These are phyloP conservation scores for Vigna radiata DNA, from an alignment of 306 rosid species.

Conservation along the genomic window DNA sequence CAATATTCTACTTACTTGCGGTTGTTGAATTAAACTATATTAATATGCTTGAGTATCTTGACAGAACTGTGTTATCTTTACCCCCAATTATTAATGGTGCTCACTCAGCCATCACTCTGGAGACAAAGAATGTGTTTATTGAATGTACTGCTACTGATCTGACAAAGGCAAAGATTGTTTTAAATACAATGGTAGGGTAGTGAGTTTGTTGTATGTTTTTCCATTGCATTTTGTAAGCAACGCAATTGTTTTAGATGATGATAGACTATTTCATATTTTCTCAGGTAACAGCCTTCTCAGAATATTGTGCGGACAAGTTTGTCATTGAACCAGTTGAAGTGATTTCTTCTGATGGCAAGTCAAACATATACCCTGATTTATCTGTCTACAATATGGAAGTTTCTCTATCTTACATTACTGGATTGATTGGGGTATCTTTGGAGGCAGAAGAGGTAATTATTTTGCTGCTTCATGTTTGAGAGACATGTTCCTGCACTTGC, in stretches of 20 bases:
- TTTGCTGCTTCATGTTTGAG: constrained; percentile 21
- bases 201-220: constrained; percentile 30
- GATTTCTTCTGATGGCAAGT: constrained; percentile 72
- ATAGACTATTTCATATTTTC: constrained; percentile 41
- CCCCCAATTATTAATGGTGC: constrained; percentile 97
- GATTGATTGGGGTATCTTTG: constrained; percentile 77
- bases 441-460: constrained; percentile 76
- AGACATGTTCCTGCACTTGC: background rate
- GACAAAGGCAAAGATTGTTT: constrained; percentile 93
- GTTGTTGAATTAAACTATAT: constrained; percentile 33
- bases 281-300: constrained; percentile 83
- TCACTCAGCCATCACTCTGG: constrained; percentile 86
- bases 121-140: constrained; percentile 83
- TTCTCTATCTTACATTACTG: constrained; percentile 72
- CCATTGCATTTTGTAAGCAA: constrained; percentile 29
- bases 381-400: constrained; percentile 87
- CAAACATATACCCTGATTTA: constrained; percentile 79
- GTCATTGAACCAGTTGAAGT: constrained; percentile 95
- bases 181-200: constrained; percentile 78
- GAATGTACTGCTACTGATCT: constrained; percentile 98
- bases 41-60: constrained; percentile 34
- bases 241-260: constrained; percentile 34
- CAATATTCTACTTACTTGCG: constrained; percentile 1
- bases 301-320: constrained; percentile 73
- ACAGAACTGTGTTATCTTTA: constrained; percentile 87